Evolutionary conservation across 257 asterid species (phyloP).

Genomic region (Haberlea rhodopensis): DNA sequence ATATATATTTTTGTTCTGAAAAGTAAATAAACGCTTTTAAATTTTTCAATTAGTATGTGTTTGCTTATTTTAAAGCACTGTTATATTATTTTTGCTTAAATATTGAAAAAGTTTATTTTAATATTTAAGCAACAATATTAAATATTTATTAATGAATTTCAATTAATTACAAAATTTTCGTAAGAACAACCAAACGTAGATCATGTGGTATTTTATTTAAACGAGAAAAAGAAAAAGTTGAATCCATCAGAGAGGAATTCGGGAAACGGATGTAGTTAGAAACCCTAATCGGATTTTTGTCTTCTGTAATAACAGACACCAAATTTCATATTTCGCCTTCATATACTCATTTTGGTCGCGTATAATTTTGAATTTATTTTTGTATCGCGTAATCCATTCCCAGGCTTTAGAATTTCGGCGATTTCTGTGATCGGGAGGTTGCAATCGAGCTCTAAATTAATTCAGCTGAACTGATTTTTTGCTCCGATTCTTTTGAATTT

Average conservation of each 20-base stretch:
- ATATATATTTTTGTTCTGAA: no score
- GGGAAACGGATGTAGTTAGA: constrained; percentile 21
- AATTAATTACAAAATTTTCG: no score
- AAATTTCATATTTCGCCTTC: constrained; percentile 22
- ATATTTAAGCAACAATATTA: no score
- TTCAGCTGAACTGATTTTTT: constrained; percentile 22
- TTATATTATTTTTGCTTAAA: no score
- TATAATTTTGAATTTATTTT: no score
- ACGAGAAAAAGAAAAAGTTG: neutral
- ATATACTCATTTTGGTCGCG: constrained; percentile 19
- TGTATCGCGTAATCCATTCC: constrained; percentile 22
- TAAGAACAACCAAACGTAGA: no score
- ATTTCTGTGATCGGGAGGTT: constrained; percentile 24
- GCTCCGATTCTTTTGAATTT: constrained; percentile 21
- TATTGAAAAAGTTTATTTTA: no score
- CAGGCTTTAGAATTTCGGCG: constrained; percentile 11
- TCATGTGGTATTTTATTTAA: neutral
- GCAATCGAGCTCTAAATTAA: constrained; percentile 19
- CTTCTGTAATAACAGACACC: constrained; percentile 21
- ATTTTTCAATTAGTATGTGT: no score
- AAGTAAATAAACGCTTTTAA: no score
- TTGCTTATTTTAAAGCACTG: no score
- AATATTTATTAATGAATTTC: no score
- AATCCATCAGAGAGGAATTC: neutral
- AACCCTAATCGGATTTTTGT: constrained; percentile 40